These are phyloP conservation scores for Malassezia restricta DNA, from an alignment of 1,284 basidiomycete genomes.

Conservation along the genomic window DNA sequence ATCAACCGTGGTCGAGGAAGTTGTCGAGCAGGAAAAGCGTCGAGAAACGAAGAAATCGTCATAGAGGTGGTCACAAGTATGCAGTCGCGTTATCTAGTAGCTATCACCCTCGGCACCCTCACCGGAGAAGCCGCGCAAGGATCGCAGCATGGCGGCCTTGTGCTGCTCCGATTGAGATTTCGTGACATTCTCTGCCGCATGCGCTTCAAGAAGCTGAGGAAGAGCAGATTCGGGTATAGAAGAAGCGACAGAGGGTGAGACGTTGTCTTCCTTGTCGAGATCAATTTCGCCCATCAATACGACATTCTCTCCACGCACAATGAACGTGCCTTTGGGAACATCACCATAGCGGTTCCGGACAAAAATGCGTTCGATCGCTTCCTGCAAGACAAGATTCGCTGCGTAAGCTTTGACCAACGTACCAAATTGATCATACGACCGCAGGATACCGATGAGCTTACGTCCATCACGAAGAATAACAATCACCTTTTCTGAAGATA, in stretches of 20 bases:
- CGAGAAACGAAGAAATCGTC: neutral
- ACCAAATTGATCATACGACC: constrained; percentile 99
- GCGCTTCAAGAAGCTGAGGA: constrained; percentile 27
- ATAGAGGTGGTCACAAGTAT: neutral
- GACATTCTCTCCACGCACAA: constrained; percentile 96
- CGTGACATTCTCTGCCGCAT: constrained; percentile 26
- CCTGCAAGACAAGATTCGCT: constrained; percentile 73
- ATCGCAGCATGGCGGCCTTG: constrained; percentile 31
- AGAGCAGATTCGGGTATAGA: constrained; percentile 30
- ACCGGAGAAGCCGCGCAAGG: constrained; percentile 33
- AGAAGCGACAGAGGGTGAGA: constrained; percentile 30
- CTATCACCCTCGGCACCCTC: constrained; percentile 42
- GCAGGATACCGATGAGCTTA: constrained; percentile 85
- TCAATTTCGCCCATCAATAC: constrained; percentile 83
- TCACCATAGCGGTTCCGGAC: constrained; percentile 56
- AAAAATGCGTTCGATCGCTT: constrained; percentile 63
- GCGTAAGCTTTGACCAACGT: constrained; percentile 43
- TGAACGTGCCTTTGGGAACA: constrained; percentile 70
- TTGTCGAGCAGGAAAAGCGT: constrained; percentile 29
- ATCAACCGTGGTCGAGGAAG: constrained; percentile 27
- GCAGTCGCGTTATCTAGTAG: constrained; percentile 20
- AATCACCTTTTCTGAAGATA: constrained; percentile 67
- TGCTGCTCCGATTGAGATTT: constrained; percentile 32
- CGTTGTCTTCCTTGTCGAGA: constrained; percentile 38
- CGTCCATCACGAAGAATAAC: constrained; percentile 89